These are phyloP conservation scores for Acacia crassicarpa DNA, from an alignment of 306 rosid genomes.

Conservation along the genomic window DNA sequence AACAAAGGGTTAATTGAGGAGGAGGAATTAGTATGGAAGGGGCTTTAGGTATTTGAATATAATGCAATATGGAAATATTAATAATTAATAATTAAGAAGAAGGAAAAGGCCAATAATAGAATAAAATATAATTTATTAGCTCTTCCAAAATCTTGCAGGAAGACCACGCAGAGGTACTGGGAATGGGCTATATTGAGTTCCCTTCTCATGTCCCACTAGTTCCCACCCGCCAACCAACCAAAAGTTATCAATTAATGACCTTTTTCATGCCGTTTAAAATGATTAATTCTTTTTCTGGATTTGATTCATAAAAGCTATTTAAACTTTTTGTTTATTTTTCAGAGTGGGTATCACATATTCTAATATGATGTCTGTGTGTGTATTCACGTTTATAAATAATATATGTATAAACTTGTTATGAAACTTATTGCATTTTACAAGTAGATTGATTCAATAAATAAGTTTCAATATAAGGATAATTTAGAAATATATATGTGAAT, in stretches of 20 bases:
- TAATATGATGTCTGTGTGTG: no score
- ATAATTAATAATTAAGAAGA: no score
- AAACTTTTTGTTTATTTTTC: no score
- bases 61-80: slow-evolving; percentile 26
- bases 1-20: slow-evolving; percentile 22
- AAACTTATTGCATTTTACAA: no score
- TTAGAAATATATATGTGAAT: no score
- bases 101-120: no score
- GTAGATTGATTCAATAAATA: no score
- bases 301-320: no score
- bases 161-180: slow-evolving; percentile 76
- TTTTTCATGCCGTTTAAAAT: not conserved
- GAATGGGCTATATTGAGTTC: no score
- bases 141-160: no score
- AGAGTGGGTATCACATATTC: not conserved
- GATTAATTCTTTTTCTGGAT: not conserved
- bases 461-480: no score
- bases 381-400: no score
- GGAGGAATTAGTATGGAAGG: slow-evolving; percentile 1
- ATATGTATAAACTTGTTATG: not conserved
- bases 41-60: not conserved
- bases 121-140: not conserved
- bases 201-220: slow-evolving; percentile 60
- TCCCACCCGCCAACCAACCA: slow-evolving; percentile 69
- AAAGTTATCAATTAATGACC: not conserved